Conservation (phyloP, 768 basidiomycete species). For the Pholiota conissans region DNA sequence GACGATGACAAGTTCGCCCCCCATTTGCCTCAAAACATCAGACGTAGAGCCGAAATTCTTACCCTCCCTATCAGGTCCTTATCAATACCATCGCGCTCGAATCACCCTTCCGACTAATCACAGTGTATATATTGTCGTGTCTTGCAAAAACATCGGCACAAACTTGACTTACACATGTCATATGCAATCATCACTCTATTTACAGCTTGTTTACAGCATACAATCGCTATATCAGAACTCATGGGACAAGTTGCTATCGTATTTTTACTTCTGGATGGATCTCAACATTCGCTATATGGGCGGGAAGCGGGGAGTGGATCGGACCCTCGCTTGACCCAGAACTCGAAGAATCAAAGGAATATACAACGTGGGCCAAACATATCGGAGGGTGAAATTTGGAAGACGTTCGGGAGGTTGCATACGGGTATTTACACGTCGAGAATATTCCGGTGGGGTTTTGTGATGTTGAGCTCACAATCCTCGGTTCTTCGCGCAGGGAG, state of each 20-base stretch:
- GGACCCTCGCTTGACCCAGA: neutral
- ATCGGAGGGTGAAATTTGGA: neutral
- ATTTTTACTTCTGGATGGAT: slow-evolving; percentile 17
- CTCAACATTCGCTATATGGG: slow-evolving; percentile 18
- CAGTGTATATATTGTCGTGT: no score
- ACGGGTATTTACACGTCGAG: neutral
- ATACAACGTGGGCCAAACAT: neutral
- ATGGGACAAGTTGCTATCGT: slow-evolving; percentile 8
- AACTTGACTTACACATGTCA: no score
- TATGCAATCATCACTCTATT: no score
- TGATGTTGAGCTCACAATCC: neutral
- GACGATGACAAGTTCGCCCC: neutral
- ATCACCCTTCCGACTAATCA: no score
- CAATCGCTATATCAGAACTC: slow-evolving; percentile 5
- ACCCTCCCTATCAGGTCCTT: neutral
- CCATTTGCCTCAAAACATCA: neutral
- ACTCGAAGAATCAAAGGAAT: neutral
- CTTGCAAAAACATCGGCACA: slow-evolving; percentile 14
- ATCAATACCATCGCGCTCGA: no score
- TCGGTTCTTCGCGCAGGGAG: neutral
- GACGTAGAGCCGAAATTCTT: neutral
- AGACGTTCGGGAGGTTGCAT: no score
- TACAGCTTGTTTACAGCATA: no score
- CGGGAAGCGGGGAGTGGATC: slow-evolving; percentile 9
- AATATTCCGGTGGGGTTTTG: neutral